Base-by-base conservation (phyloP, 805 yeast species). In the Brettanomyces sp. region DNA sequence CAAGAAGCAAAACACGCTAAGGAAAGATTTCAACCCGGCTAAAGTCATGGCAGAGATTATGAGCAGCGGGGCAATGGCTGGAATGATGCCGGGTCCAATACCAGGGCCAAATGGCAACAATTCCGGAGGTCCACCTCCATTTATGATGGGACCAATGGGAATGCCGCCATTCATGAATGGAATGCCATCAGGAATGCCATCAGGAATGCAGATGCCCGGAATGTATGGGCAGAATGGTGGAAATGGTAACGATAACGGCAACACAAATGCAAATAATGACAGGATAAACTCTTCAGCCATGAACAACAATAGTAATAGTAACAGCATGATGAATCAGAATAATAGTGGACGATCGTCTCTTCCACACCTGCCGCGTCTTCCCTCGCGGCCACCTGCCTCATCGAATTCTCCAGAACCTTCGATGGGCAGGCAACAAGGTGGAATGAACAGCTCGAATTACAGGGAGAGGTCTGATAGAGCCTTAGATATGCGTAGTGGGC, bases 21-120 rank as follows among this genome's bases (percentile, higher is more conserved):
- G 93, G 46, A 81, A 82, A 5, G 90, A 85, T 49, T 90, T 80
- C 66, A 85, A 86, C 49, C 93, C 95, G 3, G 85, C 82, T 47
- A 88, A 85, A 57, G 69, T 87, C 21, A 76, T 87, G 74, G 79
- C 79, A 59, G 79, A 77, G 54, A 67, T 77, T 60, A 74, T 74
- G 73, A 34, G 28, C 9, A 68, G 69, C 18, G 49, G 51, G 1
- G 42, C 57, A 28, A 58, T 56, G 28, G 64, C 65, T 22, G 62
- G 65, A 37, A 53, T 59, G 39, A 46, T 57, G 39, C 55, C 58
- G n/a, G 59, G 56, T 35, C 58, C 66, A 51, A 28, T 28, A 9
- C 57, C 57, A 34, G 43, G 55, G 45, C 56, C 42, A 8, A 48
- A 47, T 9, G 47, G 49, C 23, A 40, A 36, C 22, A 30, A 45